A percentile compares a stretch with the other conserved stretches of the same genome.
phyloP scores from a whole-genome alignment of 306 rosid species.

The Rosa persica region DNA sequence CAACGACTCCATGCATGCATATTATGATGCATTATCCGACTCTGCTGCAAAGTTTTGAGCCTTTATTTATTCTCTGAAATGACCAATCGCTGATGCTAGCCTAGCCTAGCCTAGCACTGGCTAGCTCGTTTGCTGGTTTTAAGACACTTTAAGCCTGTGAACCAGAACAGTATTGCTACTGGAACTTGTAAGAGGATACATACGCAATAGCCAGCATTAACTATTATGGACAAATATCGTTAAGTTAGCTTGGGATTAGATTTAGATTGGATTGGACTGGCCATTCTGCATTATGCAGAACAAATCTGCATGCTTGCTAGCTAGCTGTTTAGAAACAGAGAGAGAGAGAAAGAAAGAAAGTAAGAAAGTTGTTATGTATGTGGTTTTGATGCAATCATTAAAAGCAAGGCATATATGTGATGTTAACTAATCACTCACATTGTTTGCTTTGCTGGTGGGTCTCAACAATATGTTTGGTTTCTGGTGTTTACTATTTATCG shows the following conservation, averaged over 20 bases:
- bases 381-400: conserved; percentile 8
- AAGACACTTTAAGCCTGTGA: neutral
- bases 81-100: conserved; percentile 26
- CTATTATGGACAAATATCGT: neutral
- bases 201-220: neutral
- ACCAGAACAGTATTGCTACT: neutral
- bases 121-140: neutral
- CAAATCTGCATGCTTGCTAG: neutral
- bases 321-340: neutral
- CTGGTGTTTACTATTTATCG: neutral
- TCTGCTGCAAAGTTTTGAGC: neutral
- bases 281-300: neutral
- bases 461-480: neutral
- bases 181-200: neutral
- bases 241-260: neutral
- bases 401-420: neutral
- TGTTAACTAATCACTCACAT: neutral
- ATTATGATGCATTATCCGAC: conserved; percentile 5
- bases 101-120: neutral
- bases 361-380: neutral
- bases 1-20: neutral
- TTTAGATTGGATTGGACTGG: neutral
- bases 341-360: neutral
- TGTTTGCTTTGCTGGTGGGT: neutral
- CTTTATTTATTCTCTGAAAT: conserved; percentile 32